These are phyloP conservation scores for Suillus brevipes DNA, from an alignment of 768 basidiomycete species.

Conservation along the genomic window DNA sequence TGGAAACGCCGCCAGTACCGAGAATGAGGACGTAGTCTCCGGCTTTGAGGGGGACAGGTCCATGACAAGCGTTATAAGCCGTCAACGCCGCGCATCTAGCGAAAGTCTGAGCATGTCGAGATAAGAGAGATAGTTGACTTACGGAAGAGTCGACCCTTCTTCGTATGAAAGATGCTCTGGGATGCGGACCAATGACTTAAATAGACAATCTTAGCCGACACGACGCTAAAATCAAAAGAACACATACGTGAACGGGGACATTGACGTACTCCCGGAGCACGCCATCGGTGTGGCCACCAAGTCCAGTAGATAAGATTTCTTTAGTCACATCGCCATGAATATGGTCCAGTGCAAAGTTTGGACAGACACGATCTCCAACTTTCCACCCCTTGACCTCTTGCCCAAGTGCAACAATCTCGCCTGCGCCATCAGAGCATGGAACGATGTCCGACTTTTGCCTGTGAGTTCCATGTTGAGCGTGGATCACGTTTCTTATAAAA, in stretches of 20 bases:
- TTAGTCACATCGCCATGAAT: constrained; percentile 44
- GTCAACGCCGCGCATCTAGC: constrained; percentile 59
- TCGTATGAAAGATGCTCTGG: constrained; percentile 60
- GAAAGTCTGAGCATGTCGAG: background rate
- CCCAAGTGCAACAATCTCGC: constrained; percentile 52
- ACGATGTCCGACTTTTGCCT: constrained; percentile 29
- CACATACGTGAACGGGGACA: constrained; percentile 46
- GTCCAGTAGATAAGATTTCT: constrained; percentile 35
- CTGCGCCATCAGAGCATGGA: constrained; percentile 52
- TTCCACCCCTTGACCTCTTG: constrained; percentile 46
- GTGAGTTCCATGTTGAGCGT: constrained; percentile 23
- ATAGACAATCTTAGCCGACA: background rate
- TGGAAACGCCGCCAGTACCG: constrained; percentile 59
- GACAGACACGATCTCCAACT: constrained; percentile 55
- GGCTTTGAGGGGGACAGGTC: constrained; percentile 50
- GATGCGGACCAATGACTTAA: constrained; percentile 48
- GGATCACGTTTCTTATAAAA: constrained; percentile 29
- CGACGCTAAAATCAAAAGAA: background rate
- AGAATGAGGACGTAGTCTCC: constrained; percentile 59
- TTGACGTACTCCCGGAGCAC: constrained; percentile 54
- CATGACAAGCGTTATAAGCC: constrained; percentile 60
- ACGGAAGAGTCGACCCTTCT: constrained; percentile 67
- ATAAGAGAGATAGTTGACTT: constrained; percentile 15
- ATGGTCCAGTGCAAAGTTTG: constrained; percentile 53
- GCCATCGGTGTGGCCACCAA: constrained; percentile 52